Conservation (phyloP, 805 yeast genomes). For the Wickerhamiella parazyma region DNA sequence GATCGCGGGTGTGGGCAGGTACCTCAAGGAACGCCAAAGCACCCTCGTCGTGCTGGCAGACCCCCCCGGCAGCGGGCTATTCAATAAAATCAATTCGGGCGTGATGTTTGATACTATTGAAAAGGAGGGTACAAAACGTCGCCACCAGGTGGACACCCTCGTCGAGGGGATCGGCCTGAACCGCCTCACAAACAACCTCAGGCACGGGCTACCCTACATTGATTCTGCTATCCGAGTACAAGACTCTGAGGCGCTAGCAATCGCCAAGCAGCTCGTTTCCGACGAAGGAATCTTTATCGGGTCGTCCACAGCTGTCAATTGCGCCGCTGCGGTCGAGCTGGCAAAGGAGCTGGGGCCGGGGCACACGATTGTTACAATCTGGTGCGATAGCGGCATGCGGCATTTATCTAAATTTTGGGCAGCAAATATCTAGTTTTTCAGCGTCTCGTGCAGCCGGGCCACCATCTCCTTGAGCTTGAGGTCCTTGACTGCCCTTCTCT, state of each 20-base stretch:
- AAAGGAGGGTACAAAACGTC: constrained; percentile 80
- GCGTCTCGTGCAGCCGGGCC: no score
- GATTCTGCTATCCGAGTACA: constrained; percentile 70
- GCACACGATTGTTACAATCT: constrained; percentile 61
- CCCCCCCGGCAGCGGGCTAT: constrained; percentile 92
- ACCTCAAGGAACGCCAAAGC: constrained; percentile 38
- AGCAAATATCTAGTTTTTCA: no score
- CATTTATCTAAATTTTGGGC: constrained; percentile 90
- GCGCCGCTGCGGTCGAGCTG: constrained; percentile 68
- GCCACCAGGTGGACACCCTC: constrained; percentile 93
- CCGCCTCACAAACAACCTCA: constrained; percentile 70
- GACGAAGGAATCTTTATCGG: constrained; percentile 89
- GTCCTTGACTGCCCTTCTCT: constrained; percentile 12
- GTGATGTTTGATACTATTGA: constrained; percentile 88
- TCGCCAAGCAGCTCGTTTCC: constrained; percentile 74
- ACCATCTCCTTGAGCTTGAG: constrained; percentile 13
- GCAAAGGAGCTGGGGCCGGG: constrained; percentile 44
- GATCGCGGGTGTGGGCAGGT: constrained; percentile 78
- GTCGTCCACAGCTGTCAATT: constrained; percentile 83
- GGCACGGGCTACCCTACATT: constrained; percentile 51
- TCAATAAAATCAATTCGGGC: constrained; percentile 70
- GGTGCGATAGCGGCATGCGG: constrained; percentile 86
- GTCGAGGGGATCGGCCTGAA: constrained; percentile 92
- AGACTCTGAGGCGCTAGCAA: constrained; percentile 67
- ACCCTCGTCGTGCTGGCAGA: constrained; percentile 59